Conservation (phyloP, 768 basidiomycete genomes). For the Calocera viscosa region DNA sequence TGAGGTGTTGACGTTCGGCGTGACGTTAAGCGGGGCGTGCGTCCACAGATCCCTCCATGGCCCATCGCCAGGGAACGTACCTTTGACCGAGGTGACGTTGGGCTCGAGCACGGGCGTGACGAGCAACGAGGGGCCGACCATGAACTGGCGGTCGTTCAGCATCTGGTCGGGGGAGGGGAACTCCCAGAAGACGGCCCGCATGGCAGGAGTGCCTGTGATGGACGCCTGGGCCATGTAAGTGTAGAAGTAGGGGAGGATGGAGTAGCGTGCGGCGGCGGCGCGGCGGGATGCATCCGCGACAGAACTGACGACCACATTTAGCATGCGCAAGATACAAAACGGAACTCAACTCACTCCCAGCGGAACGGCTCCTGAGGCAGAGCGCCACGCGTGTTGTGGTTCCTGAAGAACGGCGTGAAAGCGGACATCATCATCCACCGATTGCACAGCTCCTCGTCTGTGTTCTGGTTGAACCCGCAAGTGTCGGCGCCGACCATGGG, state of each 20-base stretch:
- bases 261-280: conserved; percentile 30
- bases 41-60: conserved; percentile 67
- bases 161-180: conserved; percentile 59
- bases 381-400: conserved; percentile 56
- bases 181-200: conserved; percentile 66
- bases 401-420: conserved; percentile 71
- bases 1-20: conserved; percentile 29
- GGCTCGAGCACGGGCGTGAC: conserved; percentile 64
- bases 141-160: conserved; percentile 53
- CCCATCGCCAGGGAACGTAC: conserved; percentile 52
- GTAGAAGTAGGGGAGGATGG: conserved; percentile 33
- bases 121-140: conserved; percentile 57
- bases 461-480: conserved; percentile 56
- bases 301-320: not conserved
- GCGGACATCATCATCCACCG: conserved; percentile 82
- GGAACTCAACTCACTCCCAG: conserved; percentile 52
- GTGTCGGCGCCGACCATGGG: conserved; percentile 76
- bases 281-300: conserved; percentile 19
- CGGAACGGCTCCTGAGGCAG: conserved; percentile 68
- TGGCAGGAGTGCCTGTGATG: conserved; percentile 49
- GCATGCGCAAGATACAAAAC: not conserved
- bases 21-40: conserved; percentile 40
- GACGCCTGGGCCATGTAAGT: conserved; percentile 62
- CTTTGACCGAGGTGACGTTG: conserved; percentile 57
- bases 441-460: conserved; percentile 68